Percentiles rank a stretch among this genome's conserved stretches.
phyloP scores from a whole-genome alignment of 2,329 filamentous ascomycete genomes.

The Monilinia fructigena region DNA sequence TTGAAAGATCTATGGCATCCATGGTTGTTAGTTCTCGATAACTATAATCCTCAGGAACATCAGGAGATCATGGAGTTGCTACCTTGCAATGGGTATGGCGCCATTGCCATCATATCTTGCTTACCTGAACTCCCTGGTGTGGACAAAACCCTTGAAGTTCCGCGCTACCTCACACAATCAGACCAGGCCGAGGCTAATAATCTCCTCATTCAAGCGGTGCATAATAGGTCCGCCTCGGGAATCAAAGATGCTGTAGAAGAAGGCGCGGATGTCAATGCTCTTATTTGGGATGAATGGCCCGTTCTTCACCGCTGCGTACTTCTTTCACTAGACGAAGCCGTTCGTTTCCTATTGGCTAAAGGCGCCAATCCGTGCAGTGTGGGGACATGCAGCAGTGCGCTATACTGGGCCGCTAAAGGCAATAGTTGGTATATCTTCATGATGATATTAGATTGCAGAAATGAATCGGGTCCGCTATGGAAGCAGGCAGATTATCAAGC shows the following conservation, averaged over 20 bases:
- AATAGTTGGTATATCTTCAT: conserved; percentile 35
- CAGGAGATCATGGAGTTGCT: conserved; percentile 28
- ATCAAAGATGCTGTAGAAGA: conserved; percentile 26
- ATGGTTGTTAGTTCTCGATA: conserved; percentile 29
- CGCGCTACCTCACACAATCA: conserved; percentile 21
- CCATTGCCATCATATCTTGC: conserved; percentile 4
- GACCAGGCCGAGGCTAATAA: conserved; percentile 25
- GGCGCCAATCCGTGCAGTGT: conserved; percentile 29
- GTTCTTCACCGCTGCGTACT: conserved; percentile 29
- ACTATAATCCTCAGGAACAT: conserved; percentile 23
- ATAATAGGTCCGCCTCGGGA: conserved; percentile 21
- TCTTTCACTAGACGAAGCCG: conserved; percentile 29
- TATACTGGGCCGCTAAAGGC: conserved; percentile 32
- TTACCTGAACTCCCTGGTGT: background rate
- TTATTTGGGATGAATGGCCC: conserved; percentile 28
- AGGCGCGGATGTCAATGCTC: conserved; percentile 27
- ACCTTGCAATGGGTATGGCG: conserved; percentile 26
- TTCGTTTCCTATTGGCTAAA: conserved; percentile 30
- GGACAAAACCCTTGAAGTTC: conserved; percentile 12
- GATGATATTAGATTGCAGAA: conserved; percentile 41
- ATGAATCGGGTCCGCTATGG: conserved; percentile 43
- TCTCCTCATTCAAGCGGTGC: conserved; percentile 24
- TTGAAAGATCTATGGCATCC: conserved; percentile 29
- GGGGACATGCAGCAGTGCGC: conserved; percentile 25
- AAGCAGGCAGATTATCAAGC: conserved; percentile 30